Conservation (phyloP, 805 yeast species). For the Schwanniomyces occidentalis region DNA sequence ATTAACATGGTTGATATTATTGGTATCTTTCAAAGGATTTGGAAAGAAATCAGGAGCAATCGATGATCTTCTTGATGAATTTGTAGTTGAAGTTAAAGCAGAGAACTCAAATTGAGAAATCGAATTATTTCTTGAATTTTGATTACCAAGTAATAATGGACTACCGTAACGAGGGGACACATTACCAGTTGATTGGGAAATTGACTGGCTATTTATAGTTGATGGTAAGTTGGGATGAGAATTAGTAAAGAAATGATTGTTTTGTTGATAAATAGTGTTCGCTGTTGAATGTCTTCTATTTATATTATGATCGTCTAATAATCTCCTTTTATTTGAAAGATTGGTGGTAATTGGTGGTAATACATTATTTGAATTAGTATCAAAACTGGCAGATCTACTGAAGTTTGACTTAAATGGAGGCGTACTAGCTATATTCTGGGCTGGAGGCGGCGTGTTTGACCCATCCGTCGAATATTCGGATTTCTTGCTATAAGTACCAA, state of each 20-base stretch:
- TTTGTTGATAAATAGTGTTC: conserved; percentile 15
- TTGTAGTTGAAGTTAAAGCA: conserved; percentile 22
- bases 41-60: conserved; percentile 47
- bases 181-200: conserved; percentile 11
- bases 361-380: conserved; percentile 13
- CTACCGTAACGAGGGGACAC: conserved; percentile 33
- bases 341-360: conserved; percentile 17
- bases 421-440: too few species aligned
- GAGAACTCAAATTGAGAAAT: conserved; percentile 34
- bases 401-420: conserved; percentile 7
- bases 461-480: too few species aligned
- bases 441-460: conserved; percentile 4
- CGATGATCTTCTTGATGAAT: conserved; percentile 42
- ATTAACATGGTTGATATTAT: too few species aligned
- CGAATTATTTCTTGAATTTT: conserved; percentile 43
- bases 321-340: conserved; percentile 25
- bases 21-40: conserved; percentile 32
- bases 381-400: conserved; percentile 27
- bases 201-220: conserved; percentile 9
- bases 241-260: conserved; percentile 6
- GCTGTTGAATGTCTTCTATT: conserved; percentile 29
- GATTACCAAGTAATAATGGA: conserved; percentile 29
- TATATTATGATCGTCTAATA: conserved; percentile 23
- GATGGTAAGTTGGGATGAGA: conserved; percentile 22
- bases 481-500: conserved; percentile 17